Evolutionary conservation across 768 basidiomycete species (phyloP), one percentile per base, ranked within the genome.

Genomic region (Boletus insuetus): DNA sequence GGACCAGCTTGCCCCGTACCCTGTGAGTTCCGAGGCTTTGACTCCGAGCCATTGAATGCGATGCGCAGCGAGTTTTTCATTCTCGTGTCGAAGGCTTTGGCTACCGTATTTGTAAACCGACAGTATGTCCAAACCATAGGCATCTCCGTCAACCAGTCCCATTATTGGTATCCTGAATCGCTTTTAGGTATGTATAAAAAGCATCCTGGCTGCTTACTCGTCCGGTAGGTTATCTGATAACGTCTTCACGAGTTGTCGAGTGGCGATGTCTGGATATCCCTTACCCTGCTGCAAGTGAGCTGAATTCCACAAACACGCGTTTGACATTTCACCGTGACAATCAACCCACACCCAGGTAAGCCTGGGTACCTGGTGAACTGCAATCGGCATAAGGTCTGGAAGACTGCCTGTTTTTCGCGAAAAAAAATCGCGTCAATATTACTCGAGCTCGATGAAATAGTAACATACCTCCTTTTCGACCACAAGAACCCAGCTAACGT

Each of bases 201-300:
- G 40, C 29, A 32, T 39, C 9, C 12, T 20, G 19, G n/a, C 6
- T 22, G 6, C 74, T 60, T 67, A 91, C 93, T 72, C 73, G 40
- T 69, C 43, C 3, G 87, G 86, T 19, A 93, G 78, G 34, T 81
- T 79, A 38, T 85, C 79, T 1, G 87, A 80, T 3, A 98, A 76
- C 0, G 80, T 82, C 54, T 84, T 84, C 43, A 95, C 82, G 8
- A 98, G 78, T 59, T 95, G 86, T 8, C 94, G 81, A 1, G 97
- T 96, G 3, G 94, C 88, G 5, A 97, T 72, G 66, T 99, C 97
- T 0, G 97, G 97, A 71, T 96, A 98, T 3, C 97, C 97, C 69
- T 97, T 98, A 0, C 97, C 97, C 94, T 97, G 61, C 11, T 50
- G 19, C 2, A 44, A 32, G 32, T 67, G 44, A 66, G 54, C 16